Conservation (phyloP, 2,329 filamentous ascomycete genomes). For the Seiridium cupressi region DNA sequence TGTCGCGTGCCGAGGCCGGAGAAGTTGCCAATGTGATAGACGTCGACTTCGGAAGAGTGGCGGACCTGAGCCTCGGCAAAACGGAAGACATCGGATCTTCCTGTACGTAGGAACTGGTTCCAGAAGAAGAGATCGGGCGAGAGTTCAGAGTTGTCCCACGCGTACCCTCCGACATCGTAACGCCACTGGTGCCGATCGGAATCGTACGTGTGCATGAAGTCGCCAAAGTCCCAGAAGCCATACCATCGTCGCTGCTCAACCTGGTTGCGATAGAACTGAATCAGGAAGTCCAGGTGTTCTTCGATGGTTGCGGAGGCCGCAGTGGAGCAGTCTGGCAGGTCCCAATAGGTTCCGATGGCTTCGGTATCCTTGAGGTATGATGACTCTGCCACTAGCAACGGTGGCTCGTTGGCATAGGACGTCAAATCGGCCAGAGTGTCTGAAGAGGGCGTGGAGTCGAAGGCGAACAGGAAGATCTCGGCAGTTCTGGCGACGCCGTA, state of each 20-base stretch:
- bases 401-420: conserved; percentile 47
- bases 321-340: conserved; percentile 30
- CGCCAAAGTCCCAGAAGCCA: conserved; percentile 61
- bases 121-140: conserved; percentile 63
- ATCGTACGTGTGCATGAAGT: conserved; percentile 64
- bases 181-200: conserved; percentile 57
- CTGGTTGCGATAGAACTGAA: conserved; percentile 54
- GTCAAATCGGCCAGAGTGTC: conserved; percentile 43
- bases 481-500: conserved; percentile 58
- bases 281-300: conserved; percentile 52
- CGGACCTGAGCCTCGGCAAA: conserved; percentile 58
- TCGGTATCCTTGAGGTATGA: conserved; percentile 49
- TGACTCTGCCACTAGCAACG: conserved; percentile 46
- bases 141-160: conserved; percentile 65
- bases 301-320: conserved; percentile 41
- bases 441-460: conserved; percentile 49
- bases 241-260: conserved; percentile 60
- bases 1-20: conserved; percentile 62
- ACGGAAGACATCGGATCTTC: conserved; percentile 54
- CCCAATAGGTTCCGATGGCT: conserved; percentile 56
- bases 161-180: conserved; percentile 62
- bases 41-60: conserved; percentile 61
- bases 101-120: conserved; percentile 60
- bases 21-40: conserved; percentile 57
- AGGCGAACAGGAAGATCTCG: conserved; percentile 52